A percentile compares a stretch with the other conserved stretches of the same genome.
Evolutionary conservation across 345 rosid species (phyloP).

Genomic region (Brassica cretica): DNA sequence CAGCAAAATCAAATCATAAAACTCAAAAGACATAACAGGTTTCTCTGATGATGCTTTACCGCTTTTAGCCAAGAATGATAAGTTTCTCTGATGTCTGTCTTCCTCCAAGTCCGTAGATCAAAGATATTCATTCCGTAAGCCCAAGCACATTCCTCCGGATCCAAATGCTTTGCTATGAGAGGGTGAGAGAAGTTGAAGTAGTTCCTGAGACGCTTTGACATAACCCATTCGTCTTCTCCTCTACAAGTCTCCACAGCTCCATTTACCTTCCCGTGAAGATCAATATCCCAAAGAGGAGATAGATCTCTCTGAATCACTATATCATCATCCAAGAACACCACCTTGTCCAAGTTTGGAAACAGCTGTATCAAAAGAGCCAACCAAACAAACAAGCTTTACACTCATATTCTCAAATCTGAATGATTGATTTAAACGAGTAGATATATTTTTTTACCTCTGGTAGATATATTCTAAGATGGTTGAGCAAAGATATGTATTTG

Average conservation of each 20-base stretch:
- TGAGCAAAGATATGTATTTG: constrained; percentile 96
- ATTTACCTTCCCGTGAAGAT: constrained; percentile 83
- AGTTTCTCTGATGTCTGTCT: constrained; percentile 76
- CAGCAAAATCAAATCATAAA: not conserved
- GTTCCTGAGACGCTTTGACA: constrained; percentile 93
- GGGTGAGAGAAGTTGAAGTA: constrained; percentile 99
- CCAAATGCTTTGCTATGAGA: constrained; percentile 69
- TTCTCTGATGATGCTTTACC: constrained; percentile 47
- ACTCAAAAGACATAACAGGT: not conserved
- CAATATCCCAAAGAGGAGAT: constrained; percentile 93
- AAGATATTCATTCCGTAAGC: constrained; percentile 99
- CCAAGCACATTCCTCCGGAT: constrained; percentile 98
- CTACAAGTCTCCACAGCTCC: constrained; percentile 99
- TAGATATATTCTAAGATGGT: constrained; percentile 93
- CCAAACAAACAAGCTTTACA: constrained; percentile 25
- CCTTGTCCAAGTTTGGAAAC: constrained; percentile 90
- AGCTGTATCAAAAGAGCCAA: constrained; percentile 60
- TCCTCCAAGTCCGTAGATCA: constrained; percentile 91
- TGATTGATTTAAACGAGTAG: not conserved
- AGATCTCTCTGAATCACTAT: constrained; percentile 88
- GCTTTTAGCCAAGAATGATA: constrained; percentile 93
- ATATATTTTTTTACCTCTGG: constrained; percentile 76
- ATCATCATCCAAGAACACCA: constrained; percentile 95
- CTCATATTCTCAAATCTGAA: not conserved
- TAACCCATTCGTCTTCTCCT: constrained; percentile 97